phyloP scores from a whole-genome alignment of 257 asterid genomes.

The Jacaranda mimosifolia region DNA sequence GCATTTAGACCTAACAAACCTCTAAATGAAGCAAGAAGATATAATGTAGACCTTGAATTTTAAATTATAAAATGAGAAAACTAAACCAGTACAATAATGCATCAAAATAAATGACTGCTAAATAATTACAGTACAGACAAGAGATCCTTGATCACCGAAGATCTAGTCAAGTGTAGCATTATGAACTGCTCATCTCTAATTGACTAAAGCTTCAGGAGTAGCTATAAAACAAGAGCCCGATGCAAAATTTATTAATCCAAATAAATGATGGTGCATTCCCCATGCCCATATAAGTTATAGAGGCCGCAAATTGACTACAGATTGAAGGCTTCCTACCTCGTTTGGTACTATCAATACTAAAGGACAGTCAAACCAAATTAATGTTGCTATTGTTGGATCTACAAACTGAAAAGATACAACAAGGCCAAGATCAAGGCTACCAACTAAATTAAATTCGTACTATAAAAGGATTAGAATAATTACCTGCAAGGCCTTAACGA shows the following conservation, averaged over 20 bases:
- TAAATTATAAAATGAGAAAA: background rate
- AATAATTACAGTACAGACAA: background rate
- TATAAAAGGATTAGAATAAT: constrained; percentile 1
- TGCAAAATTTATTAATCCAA: background rate
- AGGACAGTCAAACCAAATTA: background rate
- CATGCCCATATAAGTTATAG: background rate
- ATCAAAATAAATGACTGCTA: background rate
- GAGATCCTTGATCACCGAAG: background rate
- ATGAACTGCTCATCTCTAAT: background rate
- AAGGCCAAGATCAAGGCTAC: background rate
- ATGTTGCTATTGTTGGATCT: constrained; percentile 5
- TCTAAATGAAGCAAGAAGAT: constrained; percentile 8
- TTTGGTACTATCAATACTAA: background rate
- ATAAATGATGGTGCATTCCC: background rate
- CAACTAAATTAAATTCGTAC: constrained; percentile 2
- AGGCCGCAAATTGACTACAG: background rate
- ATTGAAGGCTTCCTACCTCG: constrained; percentile 9
- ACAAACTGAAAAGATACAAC: background rate
- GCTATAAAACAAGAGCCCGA: background rate
- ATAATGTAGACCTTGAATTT: background rate
- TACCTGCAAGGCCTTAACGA: constrained; percentile 79
- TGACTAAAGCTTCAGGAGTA: background rate
- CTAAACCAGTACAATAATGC: background rate
- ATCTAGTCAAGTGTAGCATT: background rate
- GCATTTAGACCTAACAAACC: background rate